Evolutionary conservation across 2,329 filamentous ascomycete species (phyloP), one percentile per base, ranked within the genome.

Genomic region (Hyphodiscus sp.): DNA sequence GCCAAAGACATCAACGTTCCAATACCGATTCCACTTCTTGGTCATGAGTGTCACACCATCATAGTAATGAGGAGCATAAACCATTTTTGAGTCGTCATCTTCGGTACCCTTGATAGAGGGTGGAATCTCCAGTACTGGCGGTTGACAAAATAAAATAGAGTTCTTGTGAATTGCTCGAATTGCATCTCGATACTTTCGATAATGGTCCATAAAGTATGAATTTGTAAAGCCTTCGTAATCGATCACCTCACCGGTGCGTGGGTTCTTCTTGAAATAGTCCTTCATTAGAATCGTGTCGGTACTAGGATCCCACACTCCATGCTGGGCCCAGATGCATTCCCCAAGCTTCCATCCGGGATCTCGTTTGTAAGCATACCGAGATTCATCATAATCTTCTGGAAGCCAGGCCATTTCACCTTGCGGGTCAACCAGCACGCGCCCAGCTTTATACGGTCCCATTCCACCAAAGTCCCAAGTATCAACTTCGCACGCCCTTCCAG

Each of bases 21-120:
- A 99, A 16, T 87, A 84, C 41, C 91, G 87, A 67, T 97, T 99
- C 94, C 94, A 99, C 70, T 96, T 95, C 73, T 99, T 99, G 13
- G 90, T 97, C 80, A 99, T 88, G 3, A 99, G 77, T 0, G 94
- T 99, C 52, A 99, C 87, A 11, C 94, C 94, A 63, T 99, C 94
- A 69, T 99, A 99, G 68, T 89, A 99, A 71, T 99, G 94, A 1
- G 91, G 90, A 10, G 94, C 86, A 69, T 96, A 97, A 2, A 91
- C 87, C 80, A 97, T 86, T 58, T 86, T 89, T 2, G 84, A 83
- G 62, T 99, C 91, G 63, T 97, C 91, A 66, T 97, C 92, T 26
- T 78, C 74, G 0, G 91, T 96, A 13, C 85, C 91, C 69, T 94
- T 95, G 67, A 97, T 86, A 45, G 77, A 76, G 0, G 95, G 94